Percentiles rank a stretch among this genome's conserved stretches.
These are phyloP conservation scores for Suhomyces terraborum DNA, from an alignment of 1,139 yeast genomes.

Conservation along the genomic window DNA sequence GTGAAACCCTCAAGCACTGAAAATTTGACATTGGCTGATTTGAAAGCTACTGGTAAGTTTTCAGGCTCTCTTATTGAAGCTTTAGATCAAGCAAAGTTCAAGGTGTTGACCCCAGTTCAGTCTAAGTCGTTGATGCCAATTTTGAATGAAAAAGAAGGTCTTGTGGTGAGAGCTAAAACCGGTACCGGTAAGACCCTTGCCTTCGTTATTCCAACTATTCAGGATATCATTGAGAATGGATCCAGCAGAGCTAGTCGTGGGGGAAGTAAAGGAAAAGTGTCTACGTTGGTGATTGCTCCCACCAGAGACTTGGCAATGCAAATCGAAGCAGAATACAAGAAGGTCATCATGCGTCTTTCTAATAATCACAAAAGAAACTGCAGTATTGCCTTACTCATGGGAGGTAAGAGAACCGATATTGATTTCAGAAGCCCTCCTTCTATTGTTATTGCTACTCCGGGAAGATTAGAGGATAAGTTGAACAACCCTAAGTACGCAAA, in stretches of 20 bases:
- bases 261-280: slow-evolving; percentile 33
- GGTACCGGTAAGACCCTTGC: slow-evolving; percentile 97
- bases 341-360: slow-evolving; percentile 33
- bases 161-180: slow-evolving; percentile 88
- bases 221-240: slow-evolving; percentile 25
- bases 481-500: slow-evolving; percentile 44
- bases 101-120: slow-evolving; percentile 75
- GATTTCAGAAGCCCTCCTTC: slow-evolving; percentile 29
- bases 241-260: slow-evolving; percentile 8
- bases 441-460: slow-evolving; percentile 88
- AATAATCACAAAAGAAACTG: slow-evolving; percentile 15
- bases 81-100: slow-evolving; percentile 44
- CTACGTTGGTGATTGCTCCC: slow-evolving; percentile 78
- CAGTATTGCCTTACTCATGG: slow-evolving; percentile 35
- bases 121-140: slow-evolving; percentile 70
- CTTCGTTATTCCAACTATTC: slow-evolving; percentile 77
- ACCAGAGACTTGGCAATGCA: slow-evolving; percentile 92
- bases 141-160: slow-evolving; percentile 55
- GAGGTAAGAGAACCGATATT: slow-evolving; percentile 37
- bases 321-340: slow-evolving; percentile 66
- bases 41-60: slow-evolving; percentile 14
- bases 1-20: background rate
- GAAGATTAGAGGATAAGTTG: slow-evolving; percentile 70
- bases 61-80: slow-evolving; percentile 27
- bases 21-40: slow-evolving; percentile 10